Base-by-base conservation (phyloP, 2,329 filamentous ascomycete genomes). In the Penicillium sp. region DNA sequence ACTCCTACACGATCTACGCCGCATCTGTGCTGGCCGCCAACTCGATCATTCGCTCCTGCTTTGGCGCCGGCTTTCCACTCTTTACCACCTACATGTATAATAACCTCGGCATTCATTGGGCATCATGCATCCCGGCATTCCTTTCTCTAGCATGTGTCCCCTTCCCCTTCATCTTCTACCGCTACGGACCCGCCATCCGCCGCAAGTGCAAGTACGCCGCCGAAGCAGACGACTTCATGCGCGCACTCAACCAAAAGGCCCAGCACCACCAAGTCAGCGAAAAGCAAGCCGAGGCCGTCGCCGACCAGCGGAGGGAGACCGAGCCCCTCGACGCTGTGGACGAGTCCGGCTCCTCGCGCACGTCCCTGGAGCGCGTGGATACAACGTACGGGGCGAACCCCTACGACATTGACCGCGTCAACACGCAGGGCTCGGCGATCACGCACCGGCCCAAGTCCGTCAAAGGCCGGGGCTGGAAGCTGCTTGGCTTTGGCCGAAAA, bases 41-140 rank as follows among this genome's bases (percentile, higher is more conserved):
- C 45, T 60, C 67, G 1, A 61, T 74, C 3, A 51, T 73, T 7
- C 58, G 69, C n/a, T 67, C 65, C 7, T 48, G 67, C 14, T 67
- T 68, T 20, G 69, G 67, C 33, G 64, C 68, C 6, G 60, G 55
- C 1, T 71, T 72, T 37, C 69, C 69, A 6, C 53, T 72, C 3
- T 70, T 71, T 53, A 69, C 67, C 2, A 58, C 51, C 1, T 49
- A 64, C 9, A 62, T 72, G 59, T 73, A 69, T 43, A 21, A 56
- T 3, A 53, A 54, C 8, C 52, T 73, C 10, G 67, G 69, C 2
- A 66, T 71, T 10, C 64, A 69, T 33, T 71, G 68, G 69, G 69
- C 68, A 4, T 64, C 61, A 4, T 63, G 57, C 18, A 51, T 72
- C 8, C 67, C 65, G 1, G 70, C 59, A 0, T 70, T 71, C 42